Evolutionary conservation across 2,329 filamentous ascomycete genomes (phyloP), one percentile per base, ranked within the genome.

Genomic region (Fusarium buharicum): DNA sequence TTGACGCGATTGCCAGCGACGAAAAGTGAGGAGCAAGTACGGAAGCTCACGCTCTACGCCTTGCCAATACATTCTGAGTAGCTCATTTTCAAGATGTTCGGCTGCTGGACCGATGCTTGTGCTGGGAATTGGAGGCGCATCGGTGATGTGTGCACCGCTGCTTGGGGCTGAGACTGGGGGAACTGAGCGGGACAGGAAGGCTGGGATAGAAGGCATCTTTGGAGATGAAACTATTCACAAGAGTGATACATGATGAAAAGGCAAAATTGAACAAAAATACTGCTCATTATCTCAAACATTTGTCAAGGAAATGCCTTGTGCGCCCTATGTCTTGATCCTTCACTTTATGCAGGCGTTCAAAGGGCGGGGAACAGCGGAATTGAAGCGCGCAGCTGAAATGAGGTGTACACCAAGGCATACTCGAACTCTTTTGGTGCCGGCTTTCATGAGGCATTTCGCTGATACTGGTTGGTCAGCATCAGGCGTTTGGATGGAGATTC

Each of bases 21-120:
- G 59, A n/a, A 78, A 59, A 0, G 76, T 76, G 13, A 70, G 53
- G 4, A 79, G 36, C 18, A 79, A 72, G 37, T 73, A 62, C 31
- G 74, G 68, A 1, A 79, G 59, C 48, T 79, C 77, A 2, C 62
- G 41, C 33, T 67, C 64, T 3, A 76, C 74, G 1, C 75, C 77
- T 3, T 67, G 59, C 77, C 77, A 79, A 56, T 79, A 79, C 36
- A 78, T 54, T 8, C 57, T 51, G 0, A 54, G 16, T 3, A 65
- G 16, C n/a, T 65, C 52, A 24, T 43, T 12, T 13, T 62, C n/a
- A 6, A 62, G 57, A 22, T 44, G 44, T 8, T 39, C 24, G 0
- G 18, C 30, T 1, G 59, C 59, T 12, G 44, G 44, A 12, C 59
- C 57, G 10, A 62, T 31, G 12, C 18, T 38, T 3, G 17, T 43